Conservation (phyloP, 768 basidiomycete genomes). For the Leucocoprinus sp. region DNA sequence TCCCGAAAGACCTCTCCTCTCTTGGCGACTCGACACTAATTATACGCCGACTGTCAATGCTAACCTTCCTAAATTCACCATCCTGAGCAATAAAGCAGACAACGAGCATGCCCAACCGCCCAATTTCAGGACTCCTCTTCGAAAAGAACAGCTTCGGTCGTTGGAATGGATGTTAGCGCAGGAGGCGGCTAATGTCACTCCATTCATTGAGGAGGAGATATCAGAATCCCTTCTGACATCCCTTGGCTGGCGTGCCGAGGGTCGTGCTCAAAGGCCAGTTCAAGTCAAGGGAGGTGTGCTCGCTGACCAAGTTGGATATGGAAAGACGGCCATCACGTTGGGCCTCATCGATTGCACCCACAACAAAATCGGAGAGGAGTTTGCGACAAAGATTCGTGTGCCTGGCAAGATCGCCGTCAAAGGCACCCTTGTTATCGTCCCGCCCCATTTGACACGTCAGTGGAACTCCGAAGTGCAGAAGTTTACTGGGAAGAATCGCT, state of each 20-base stretch:
- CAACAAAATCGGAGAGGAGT: conserved; percentile 49
- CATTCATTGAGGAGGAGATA: conserved; percentile 91
- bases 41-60: conserved; percentile 59
- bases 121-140: conserved; percentile 64
- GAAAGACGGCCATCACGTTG: conserved; percentile 92
- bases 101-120: conserved; percentile 68
- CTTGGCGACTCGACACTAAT: conserved; percentile 80
- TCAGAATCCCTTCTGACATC: conserved; percentile 82
- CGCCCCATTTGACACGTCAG: conserved; percentile 83
- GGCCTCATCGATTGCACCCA: conserved; percentile 75
- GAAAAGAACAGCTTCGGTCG: conserved; percentile 84
- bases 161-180: conserved; percentile 88
- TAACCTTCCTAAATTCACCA: conserved; percentile 53
- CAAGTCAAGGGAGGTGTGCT: conserved; percentile 82
- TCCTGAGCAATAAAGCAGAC: conserved; percentile 73
- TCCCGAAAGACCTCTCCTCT: conserved; percentile 39
- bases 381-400: conserved; percentile 37
- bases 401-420: conserved; percentile 69
- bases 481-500: conserved; percentile 53
- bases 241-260: conserved; percentile 92
- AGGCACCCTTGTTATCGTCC: conserved; percentile 80
- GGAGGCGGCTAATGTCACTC: conserved; percentile 52
- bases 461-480: conserved; percentile 85
- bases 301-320: conserved; percentile 95
- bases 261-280: conserved; percentile 71